These are phyloP conservation scores for Osmozyma mogii DNA, from an alignment of 805 yeast genomes.

Conservation along the genomic window DNA sequence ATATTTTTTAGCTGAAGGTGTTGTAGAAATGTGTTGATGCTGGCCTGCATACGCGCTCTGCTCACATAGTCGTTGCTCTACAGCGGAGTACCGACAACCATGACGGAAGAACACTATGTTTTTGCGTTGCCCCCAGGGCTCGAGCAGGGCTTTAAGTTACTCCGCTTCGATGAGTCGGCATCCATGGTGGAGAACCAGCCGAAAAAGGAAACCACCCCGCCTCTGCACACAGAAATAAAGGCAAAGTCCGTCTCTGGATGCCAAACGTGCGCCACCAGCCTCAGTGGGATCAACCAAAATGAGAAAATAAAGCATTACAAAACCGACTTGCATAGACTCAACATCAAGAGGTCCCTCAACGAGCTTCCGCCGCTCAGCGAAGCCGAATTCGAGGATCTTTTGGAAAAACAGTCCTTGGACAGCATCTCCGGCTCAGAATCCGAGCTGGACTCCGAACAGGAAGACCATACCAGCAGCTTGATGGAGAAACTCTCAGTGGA, in stretches of 20 bases:
- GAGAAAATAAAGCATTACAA: conserved; percentile 40
- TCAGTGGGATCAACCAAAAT: too few relatives aligned
- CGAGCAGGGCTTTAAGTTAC: conserved; percentile 4
- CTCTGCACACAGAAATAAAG: too few relatives aligned
- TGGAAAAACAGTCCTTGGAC: conserved; percentile 43
- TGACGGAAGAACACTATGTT: conserved; percentile 1
- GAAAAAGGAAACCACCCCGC: too few relatives aligned
- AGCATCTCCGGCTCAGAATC: conserved; percentile 49
- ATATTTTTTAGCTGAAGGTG: conserved; percentile 1
- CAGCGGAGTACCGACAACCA: conserved; percentile 1
- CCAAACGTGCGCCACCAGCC: too few relatives aligned
- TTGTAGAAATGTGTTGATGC: conserved; percentile 4
- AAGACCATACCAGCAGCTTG: conserved; percentile 15
- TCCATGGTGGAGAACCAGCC: conserved; percentile 5
- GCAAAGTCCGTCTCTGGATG: too few relatives aligned
- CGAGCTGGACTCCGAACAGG: conserved; percentile 17
- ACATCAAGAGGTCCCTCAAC: conserved; percentile 44
- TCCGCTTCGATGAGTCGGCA: conserved; percentile 9
- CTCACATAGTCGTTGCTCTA: background rate
- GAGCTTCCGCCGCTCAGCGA: conserved; percentile 43
- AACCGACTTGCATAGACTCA: conserved; percentile 51
- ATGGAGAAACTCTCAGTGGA: conserved; percentile 14
- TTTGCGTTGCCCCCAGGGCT: conserved; percentile 1
- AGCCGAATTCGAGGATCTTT: conserved; percentile 48
- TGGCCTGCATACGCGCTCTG: conserved; percentile 1